These are phyloP conservation scores for Cutaneotrichosporon sp. DNA, from an alignment of 1,284 basidiomycete genomes.

Conservation along the genomic window DNA sequence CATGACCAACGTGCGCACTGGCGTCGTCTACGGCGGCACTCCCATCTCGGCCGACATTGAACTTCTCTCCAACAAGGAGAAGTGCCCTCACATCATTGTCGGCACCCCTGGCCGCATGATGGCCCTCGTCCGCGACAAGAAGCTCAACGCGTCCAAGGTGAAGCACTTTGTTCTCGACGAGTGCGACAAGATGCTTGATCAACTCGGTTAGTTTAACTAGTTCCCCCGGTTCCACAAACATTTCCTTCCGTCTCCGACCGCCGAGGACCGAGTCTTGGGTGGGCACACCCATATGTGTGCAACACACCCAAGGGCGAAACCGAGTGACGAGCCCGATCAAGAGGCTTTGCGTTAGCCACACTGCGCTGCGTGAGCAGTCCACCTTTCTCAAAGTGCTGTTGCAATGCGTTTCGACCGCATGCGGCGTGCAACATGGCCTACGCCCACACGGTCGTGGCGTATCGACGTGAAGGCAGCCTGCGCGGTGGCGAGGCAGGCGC, in stretches of 20 bases:
- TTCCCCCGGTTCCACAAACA: slow-evolving; percentile 14
- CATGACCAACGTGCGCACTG: slow-evolving; percentile 97
- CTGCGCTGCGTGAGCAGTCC: background rate
- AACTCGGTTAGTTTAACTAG: slow-evolving; percentile 92
- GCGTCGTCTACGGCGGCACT: slow-evolving; percentile 97
- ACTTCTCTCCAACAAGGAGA: slow-evolving; percentile 89
- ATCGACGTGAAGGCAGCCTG: slow-evolving; percentile 9
- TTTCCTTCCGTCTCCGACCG: slow-evolving; percentile 13
- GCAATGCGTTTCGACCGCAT: slow-evolving; percentile 11
- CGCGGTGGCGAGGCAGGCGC: background rate
- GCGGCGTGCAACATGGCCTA: slow-evolving; percentile 1
- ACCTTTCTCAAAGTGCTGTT: slow-evolving; percentile 1
- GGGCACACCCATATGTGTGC: background rate
- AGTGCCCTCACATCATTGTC: slow-evolving; percentile 98
- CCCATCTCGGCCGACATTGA: slow-evolving; percentile 93
- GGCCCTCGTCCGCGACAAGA: slow-evolving; percentile 88
- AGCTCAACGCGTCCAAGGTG: slow-evolving; percentile 85
- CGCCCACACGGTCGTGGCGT: background rate
- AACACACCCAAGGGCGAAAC: background rate
- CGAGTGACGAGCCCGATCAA: slow-evolving; percentile 2
- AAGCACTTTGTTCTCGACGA: slow-evolving; percentile 99
- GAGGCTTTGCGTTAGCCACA: background rate
- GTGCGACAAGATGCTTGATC: slow-evolving; percentile 99
- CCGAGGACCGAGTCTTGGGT: slow-evolving; percentile 8
- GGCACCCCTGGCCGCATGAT: slow-evolving; percentile 96